A percentile compares a stretch with the other conserved stretches of the same genome.
Conservation (phyloP, 2,329 filamentous ascomycete genomes). For the Talaromyces sp. region DNA sequence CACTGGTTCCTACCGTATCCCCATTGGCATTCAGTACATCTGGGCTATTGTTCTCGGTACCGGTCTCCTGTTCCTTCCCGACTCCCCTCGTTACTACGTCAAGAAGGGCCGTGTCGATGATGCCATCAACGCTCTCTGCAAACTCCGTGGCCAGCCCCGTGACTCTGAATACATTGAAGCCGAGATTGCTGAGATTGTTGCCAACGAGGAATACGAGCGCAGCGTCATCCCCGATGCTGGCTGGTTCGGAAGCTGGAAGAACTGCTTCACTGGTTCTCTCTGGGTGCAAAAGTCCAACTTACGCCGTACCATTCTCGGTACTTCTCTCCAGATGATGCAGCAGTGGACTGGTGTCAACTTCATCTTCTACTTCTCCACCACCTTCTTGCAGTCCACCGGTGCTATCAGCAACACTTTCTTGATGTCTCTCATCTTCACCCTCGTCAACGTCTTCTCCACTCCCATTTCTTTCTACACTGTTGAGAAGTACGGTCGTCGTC, state of each 20-base stretch:
- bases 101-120: conserved; percentile 68
- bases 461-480: conserved; percentile 84
- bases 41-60: conserved; percentile 73
- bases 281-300: conserved; percentile 54
- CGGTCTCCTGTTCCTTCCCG: conserved; percentile 74
- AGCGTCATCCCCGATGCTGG: conserved; percentile 61
- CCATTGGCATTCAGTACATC: conserved; percentile 73
- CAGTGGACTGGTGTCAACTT: conserved; percentile 87
- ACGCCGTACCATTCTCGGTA: conserved; percentile 68
- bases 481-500: conserved; percentile 76
- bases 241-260: conserved; percentile 66
- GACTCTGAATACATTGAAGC: conserved; percentile 72
- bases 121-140: conserved; percentile 61
- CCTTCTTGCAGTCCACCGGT: conserved; percentile 76
- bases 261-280: conserved; percentile 59
- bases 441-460: conserved; percentile 83
- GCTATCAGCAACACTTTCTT: conserved; percentile 76
- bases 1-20: conserved; percentile 72
- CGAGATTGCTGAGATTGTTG: conserved; percentile 82
- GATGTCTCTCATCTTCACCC: conserved; percentile 78
- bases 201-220: conserved; percentile 84
- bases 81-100: conserved; percentile 82
- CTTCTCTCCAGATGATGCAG: conserved; percentile 76
- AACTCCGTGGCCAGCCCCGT: conserved; percentile 69
- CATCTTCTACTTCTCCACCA: conserved; percentile 83